phyloP scores from a whole-genome alignment of 768 basidiomycete genomes.

The Cystobasidium ongulense region DNA sequence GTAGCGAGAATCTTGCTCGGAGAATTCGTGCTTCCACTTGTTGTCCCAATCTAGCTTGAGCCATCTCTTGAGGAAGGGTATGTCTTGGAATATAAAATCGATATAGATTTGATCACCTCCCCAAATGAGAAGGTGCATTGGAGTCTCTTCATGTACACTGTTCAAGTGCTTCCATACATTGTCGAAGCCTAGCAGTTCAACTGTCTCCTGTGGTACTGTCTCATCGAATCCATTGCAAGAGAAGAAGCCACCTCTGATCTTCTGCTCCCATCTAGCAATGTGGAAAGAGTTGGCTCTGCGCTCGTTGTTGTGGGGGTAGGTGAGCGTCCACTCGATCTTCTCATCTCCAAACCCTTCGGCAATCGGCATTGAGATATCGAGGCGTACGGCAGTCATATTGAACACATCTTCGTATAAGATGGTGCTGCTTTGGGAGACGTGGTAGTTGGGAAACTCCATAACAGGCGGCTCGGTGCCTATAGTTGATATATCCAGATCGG shows the following conservation, averaged over 20 bases:
- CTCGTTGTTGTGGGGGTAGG: neutral
- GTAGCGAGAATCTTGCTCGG: conserved; percentile 20
- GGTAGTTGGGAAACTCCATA: conserved; percentile 20
- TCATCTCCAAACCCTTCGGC: conserved; percentile 31
- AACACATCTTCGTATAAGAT: conserved; percentile 31
- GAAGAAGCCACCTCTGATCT: conserved; percentile 32
- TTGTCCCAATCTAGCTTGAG: conserved; percentile 17
- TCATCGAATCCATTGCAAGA: conserved; percentile 33
- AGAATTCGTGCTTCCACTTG: conserved; percentile 35
- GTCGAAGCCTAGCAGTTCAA: conserved; percentile 31
- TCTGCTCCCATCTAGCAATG: conserved; percentile 31
- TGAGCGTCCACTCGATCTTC: conserved; percentile 26
- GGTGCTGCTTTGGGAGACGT: neutral
- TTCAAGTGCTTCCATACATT: conserved; percentile 35
- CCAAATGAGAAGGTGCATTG: conserved; percentile 30
- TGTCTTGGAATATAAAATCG: conserved; percentile 35
- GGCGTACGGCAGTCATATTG: conserved; percentile 27
- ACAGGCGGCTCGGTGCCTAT: neutral
- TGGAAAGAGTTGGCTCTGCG: conserved; percentile 8
- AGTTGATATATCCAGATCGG: neutral
- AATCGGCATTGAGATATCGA: conserved; percentile 27
- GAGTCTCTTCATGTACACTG: conserved; percentile 24
- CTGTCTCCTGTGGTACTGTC: conserved; percentile 24
- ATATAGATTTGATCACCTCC: conserved; percentile 33
- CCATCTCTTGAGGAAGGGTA: conserved; percentile 34